A percentile compares a stretch with the other conserved stretches of the same genome.
These are phyloP conservation scores for Nematodospora anomalae DNA, from an alignment of 1,139 yeast genomes.

Conservation along the genomic window DNA sequence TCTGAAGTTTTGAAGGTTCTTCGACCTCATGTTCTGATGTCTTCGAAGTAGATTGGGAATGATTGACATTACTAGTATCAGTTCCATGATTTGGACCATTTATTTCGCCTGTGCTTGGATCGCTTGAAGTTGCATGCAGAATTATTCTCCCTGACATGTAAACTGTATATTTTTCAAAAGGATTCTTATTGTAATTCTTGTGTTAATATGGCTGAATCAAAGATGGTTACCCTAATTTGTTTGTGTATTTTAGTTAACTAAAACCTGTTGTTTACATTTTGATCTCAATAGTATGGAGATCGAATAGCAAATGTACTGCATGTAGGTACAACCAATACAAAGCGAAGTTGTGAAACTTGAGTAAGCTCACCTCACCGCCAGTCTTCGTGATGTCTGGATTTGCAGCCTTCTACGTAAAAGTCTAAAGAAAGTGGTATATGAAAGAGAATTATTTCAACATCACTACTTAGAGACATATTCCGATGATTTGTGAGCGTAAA, in stretches of 20 bases:
- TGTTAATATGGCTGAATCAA: too few relatives aligned
- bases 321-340: too few relatives aligned
- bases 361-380: too few relatives aligned
- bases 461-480: too few relatives aligned
- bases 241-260: neutral
- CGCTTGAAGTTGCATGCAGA: slow-evolving; percentile 1
- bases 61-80: slow-evolving; percentile 1
- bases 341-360: too few relatives aligned
- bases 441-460: too few relatives aligned
- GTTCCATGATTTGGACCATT: neutral
- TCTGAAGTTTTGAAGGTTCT: neutral
- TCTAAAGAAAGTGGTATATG: too few relatives aligned
- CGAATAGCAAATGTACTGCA: too few relatives aligned
- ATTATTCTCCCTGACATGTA: slow-evolving; percentile 1
- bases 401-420: too few relatives aligned
- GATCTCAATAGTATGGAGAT: neutral
- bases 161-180: neutral
- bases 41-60: slow-evolving; percentile 5
- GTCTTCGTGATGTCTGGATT: too few relatives aligned
- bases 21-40: slow-evolving; percentile 4
- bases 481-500: too few relatives aligned
- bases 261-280: neutral
- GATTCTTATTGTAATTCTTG: neutral
- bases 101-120: neutral
- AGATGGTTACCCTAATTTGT: neutral